phyloP scores from a whole-genome alignment of 768 basidiomycete species.

The Infundibulicybe gibba region DNA sequence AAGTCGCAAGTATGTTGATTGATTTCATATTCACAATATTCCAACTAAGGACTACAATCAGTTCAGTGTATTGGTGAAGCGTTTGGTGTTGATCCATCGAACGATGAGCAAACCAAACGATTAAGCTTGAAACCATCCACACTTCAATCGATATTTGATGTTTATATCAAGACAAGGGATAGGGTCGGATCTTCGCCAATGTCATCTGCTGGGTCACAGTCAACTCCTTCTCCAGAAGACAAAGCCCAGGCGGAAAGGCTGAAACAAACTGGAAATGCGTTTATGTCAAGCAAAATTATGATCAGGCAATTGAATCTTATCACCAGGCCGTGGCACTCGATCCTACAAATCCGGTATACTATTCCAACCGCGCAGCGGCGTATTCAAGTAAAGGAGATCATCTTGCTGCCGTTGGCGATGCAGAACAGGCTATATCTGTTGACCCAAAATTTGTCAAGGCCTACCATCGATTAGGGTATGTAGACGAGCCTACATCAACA shows the following conservation, averaged over 20 bases:
- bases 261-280: constrained; percentile 73
- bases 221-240: constrained; percentile 52
- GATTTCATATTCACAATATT: constrained; percentile 1
- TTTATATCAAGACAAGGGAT: constrained; percentile 82
- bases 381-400: constrained; percentile 84
- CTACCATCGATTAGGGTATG: constrained; percentile 89
- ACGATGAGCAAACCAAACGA: constrained; percentile 55
- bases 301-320: constrained; percentile 83
- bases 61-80: constrained; percentile 98
- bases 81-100: constrained; percentile 80
- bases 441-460: constrained; percentile 88
- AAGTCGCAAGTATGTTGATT: constrained; percentile 76
- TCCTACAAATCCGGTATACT: constrained; percentile 84
- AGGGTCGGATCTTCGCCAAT: constrained; percentile 46
- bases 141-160: constrained; percentile 83
- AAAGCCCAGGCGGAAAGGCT: constrained; percentile 72
- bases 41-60: constrained; percentile 24
- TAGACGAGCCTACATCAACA: constrained; percentile 5
- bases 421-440: constrained; percentile 78
- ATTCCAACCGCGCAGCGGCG: constrained; percentile 95
- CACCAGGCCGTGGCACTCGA: constrained; percentile 78
- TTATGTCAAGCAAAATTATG: constrained; percentile 87
- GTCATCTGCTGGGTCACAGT: constrained; percentile 32
- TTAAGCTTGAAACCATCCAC: constrained; percentile 79
- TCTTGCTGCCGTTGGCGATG: constrained; percentile 79